phyloP scores from a whole-genome alignment of 139 green algal genomes.

The Chlorella sp. region DNA sequence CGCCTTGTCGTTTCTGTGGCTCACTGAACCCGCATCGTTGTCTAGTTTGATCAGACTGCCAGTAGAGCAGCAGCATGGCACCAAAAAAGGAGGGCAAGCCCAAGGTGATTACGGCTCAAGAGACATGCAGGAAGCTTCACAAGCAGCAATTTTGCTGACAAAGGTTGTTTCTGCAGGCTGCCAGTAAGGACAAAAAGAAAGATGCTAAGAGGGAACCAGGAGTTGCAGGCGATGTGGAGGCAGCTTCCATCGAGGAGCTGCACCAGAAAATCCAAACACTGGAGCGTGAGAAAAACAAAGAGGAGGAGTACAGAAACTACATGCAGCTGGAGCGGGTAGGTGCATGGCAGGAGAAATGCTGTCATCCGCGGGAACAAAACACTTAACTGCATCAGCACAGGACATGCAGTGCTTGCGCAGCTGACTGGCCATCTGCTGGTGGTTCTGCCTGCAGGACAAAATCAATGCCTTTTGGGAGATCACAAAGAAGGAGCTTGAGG shows the following conservation, averaged over 20 bases:
- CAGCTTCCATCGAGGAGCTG: slow-evolving; percentile 68
- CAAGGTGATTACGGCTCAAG: too few species aligned
- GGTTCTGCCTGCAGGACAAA: slow-evolving; percentile 69
- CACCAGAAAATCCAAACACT: slow-evolving; percentile 66
- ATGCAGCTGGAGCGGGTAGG: slow-evolving; percentile 85
- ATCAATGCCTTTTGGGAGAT: slow-evolving; percentile 92
- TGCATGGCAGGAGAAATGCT: not conserved
- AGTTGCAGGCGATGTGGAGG: slow-evolving; percentile 48
- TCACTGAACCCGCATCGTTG: too few species aligned
- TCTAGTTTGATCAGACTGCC: too few species aligned
- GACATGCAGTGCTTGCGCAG: not conserved
- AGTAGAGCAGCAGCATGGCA: too few species aligned
- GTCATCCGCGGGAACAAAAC: not conserved
- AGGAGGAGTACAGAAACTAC: slow-evolving; percentile 86
- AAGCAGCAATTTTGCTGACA: too few species aligned
- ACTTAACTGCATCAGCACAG: not conserved
- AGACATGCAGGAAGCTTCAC: too few species aligned
- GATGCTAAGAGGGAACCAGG: too few species aligned
- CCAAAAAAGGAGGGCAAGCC: too few species aligned
- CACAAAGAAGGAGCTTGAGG: slow-evolving; percentile 82
- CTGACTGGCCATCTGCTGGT: not conserved
- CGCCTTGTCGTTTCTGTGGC: too few species aligned
- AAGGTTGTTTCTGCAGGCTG: too few species aligned
- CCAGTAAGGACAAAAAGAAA: slow-evolving; percentile 51
- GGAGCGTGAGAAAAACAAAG: slow-evolving; percentile 82